These are phyloP conservation scores for Mycosphaerella sp. DNA, from an alignment of 2,329 filamentous ascomycete genomes.

Conservation along the genomic window DNA sequence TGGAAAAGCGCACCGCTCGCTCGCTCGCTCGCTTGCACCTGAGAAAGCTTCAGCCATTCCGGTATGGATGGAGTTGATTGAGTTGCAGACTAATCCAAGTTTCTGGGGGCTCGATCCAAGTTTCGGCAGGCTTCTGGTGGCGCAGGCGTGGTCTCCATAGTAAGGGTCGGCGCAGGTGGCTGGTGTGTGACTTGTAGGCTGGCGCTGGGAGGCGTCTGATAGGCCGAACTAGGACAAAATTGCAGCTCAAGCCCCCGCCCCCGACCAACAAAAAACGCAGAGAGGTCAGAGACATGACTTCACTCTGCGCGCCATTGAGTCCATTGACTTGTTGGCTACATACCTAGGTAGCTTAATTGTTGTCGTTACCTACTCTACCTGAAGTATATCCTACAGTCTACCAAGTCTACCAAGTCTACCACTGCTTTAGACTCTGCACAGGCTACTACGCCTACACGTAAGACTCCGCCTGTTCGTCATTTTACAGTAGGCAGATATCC, in stretches of 20 bases:
- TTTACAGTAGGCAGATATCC: no score
- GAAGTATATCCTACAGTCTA: no score
- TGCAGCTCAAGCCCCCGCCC: background rate
- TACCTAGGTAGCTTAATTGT: no score
- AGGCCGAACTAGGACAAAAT: background rate
- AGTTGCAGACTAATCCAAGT: background rate
- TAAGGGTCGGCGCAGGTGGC: background rate
- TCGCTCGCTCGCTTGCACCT: background rate
- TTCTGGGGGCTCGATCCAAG: background rate
- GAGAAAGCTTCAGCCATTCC: background rate
- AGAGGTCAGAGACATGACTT: background rate
- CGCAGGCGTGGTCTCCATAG: background rate
- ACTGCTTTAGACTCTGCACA: no score
- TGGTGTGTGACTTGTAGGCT: background rate
- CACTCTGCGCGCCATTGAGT: background rate
- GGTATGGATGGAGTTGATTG: background rate
- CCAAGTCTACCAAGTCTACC: no score
- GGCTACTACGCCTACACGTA: no score
- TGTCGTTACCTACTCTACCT: no score
- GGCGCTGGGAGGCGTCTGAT: background rate
- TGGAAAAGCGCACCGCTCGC: no score
- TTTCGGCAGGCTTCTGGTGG: background rate
- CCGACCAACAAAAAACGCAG: background rate
- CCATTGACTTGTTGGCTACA: no score
- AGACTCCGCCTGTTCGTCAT: no score